Conservation (phyloP, 1,284 basidiomycete species). For the Cryptococcus sp. region DNA sequence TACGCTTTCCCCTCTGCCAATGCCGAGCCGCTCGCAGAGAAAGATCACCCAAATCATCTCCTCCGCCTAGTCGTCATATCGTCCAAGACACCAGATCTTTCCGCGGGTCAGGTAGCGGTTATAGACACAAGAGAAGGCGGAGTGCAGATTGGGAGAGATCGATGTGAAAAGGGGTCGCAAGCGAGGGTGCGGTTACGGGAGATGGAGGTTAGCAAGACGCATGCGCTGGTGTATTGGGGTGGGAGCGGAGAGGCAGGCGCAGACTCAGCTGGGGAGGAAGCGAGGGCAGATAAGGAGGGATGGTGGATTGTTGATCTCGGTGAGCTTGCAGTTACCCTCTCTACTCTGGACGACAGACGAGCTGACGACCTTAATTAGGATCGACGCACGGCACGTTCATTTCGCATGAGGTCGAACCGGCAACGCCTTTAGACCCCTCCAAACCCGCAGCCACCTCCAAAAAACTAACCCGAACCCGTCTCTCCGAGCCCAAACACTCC, state of each 20-base stretch:
- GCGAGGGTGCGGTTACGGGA: slow-evolving; percentile 43
- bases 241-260: slow-evolving; percentile 9
- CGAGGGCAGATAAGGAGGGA: slow-evolving; percentile 17
- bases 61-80: slow-evolving; percentile 40
- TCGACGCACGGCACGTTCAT: slow-evolving; percentile 49
- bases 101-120: slow-evolving; percentile 29
- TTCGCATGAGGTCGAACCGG: slow-evolving; percentile 8
- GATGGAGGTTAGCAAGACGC: slow-evolving; percentile 49
- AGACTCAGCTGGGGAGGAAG: slow-evolving; percentile 7
- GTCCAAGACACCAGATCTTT: slow-evolving; percentile 22
- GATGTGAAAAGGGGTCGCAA: slow-evolving; percentile 28
- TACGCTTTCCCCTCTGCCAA: slow-evolving; percentile 11
- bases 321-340: slow-evolving; percentile 21
- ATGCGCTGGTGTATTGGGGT: slow-evolving; percentile 43
- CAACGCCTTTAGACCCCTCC: neutral
- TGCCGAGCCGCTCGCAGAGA: neutral
- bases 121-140: slow-evolving; percentile 45
- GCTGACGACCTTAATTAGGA: slow-evolving; percentile 20
- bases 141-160: slow-evolving; percentile 44
- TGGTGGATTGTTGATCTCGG: slow-evolving; percentile 48
- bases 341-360: too few relatives aligned
- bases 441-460: neutral
- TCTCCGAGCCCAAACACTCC: slow-evolving; percentile 37
- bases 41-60: slow-evolving; percentile 22
- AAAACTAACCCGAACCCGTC: slow-evolving; percentile 15